These are phyloP conservation scores for Parietaria judaica DNA, from an alignment of 306 rosid genomes.

Conservation along the genomic window DNA sequence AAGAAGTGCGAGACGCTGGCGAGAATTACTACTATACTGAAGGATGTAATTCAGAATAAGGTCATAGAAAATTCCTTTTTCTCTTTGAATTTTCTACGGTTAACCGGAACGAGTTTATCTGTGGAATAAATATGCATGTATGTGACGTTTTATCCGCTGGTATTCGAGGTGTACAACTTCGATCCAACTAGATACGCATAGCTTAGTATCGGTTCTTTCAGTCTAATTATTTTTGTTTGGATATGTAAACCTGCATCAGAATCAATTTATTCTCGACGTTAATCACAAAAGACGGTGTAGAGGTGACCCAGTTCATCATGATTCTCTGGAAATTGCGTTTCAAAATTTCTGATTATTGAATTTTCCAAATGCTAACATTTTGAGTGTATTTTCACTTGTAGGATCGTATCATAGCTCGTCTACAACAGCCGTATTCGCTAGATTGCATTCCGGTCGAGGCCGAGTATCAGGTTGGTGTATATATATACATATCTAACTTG, in stretches of 20 bases:
- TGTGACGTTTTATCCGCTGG: no score
- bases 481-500: background rate
- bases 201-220: background rate
- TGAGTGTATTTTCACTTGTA: constrained; percentile 25
- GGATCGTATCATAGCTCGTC: constrained; percentile 95
- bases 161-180: background rate
- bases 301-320: no score
- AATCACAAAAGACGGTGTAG: no score
- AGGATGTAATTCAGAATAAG: constrained; percentile 96
- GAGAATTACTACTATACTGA: constrained; percentile 78
- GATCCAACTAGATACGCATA: background rate
- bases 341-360: background rate
- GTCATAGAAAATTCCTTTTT: constrained; percentile 19
- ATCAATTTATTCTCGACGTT: no score
- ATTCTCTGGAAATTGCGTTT: no score
- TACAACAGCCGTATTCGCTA: constrained; percentile 95
- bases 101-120: no score
- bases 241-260: no score
- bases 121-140: no score
- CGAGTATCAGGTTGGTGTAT: constrained; percentile 73
- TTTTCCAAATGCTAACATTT: background rate
- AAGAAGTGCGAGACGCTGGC: constrained; percentile 78
- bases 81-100: no score
- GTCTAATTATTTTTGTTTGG: no score
- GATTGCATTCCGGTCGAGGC: constrained; percentile 99